phyloP scores from a whole-genome alignment of 2,329 filamentous ascomycete species.

The Fusarium sp. region DNA sequence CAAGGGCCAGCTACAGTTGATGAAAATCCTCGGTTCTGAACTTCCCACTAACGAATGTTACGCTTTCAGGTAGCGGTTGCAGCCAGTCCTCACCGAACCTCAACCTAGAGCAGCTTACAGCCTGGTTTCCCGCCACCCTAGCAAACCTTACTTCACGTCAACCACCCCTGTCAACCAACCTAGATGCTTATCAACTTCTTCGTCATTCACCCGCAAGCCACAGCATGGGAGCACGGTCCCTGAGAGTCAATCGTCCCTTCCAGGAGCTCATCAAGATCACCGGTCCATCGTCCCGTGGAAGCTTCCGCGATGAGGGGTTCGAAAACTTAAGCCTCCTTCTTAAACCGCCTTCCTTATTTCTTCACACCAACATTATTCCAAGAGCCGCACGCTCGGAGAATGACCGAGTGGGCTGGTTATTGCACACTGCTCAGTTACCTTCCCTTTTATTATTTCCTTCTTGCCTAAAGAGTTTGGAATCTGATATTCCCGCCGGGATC shows the following conservation, averaged over 20 bases:
- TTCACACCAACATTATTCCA: neutral
- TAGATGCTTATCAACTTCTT: conserved; percentile 40
- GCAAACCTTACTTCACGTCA: conserved; percentile 35
- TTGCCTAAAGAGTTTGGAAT: neutral
- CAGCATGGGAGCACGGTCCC: conserved; percentile 12
- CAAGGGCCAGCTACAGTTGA: neutral
- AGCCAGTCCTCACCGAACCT: conserved; percentile 21
- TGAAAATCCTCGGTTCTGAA: conserved; percentile 12
- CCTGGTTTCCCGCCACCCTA: conserved; percentile 26
- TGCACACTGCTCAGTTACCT: neutral
- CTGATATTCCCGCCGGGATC: neutral
- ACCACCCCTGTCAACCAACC: conserved; percentile 22
- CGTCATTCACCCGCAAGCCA: conserved; percentile 37
- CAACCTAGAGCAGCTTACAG: conserved; percentile 26
- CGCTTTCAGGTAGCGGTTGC: conserved; percentile 35
- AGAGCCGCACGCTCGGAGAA: conserved; percentile 4
- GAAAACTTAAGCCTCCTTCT: neutral
- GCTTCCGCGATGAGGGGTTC: conserved; percentile 19
- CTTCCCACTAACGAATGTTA: conserved; percentile 38
- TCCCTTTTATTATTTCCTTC: neutral
- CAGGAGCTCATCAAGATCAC: conserved; percentile 28
- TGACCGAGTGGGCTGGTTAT: conserved; percentile 2
- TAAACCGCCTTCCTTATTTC: conserved; percentile 1
- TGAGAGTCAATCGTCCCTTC: conserved; percentile 18
- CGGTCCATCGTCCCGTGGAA: conserved; percentile 34